These are phyloP conservation scores for Suhomyces wounanorum DNA, from an alignment of 1,139 yeast species.

Conservation along the genomic window DNA sequence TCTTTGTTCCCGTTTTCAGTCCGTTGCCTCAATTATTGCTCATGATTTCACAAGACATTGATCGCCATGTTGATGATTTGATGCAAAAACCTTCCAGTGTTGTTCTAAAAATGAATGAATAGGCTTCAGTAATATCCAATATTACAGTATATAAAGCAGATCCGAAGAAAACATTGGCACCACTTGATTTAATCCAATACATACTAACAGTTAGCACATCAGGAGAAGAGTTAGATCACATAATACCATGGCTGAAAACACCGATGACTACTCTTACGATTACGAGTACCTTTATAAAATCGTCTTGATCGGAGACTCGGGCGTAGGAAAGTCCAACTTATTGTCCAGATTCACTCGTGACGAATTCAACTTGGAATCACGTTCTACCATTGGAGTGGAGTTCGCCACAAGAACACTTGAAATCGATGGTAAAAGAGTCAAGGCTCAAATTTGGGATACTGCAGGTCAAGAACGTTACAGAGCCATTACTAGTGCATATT, in stretches of 20 bases:
- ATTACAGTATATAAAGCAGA: not conserved
- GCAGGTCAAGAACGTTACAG: constrained; percentile 99
- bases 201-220: constrained; percentile 5
- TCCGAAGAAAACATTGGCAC: not conserved
- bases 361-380: constrained; percentile 91
- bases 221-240: not conserved
- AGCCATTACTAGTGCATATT: constrained; percentile 96
- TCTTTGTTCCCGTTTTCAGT: not conserved
- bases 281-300: constrained; percentile 95
- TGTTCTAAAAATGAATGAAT: not conserved
- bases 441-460: constrained; percentile 99
- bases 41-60: not conserved
- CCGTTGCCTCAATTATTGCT: not conserved
- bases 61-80: not conserved
- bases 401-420: constrained; percentile 96
- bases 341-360: constrained; percentile 92
- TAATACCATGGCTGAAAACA: constrained; percentile 42
- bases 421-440: constrained; percentile 91
- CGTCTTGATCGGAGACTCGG: constrained; percentile 95
- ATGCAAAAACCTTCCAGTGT: not conserved
- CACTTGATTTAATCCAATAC: not conserved
- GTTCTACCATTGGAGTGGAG: constrained; percentile 96
- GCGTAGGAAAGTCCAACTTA: constrained; percentile 95
- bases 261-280: constrained; percentile 84
- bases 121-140: no score